Base-by-base conservation (phyloP, 2,329 filamentous ascomycete species). In the Hypoxylon sp. region DNA sequence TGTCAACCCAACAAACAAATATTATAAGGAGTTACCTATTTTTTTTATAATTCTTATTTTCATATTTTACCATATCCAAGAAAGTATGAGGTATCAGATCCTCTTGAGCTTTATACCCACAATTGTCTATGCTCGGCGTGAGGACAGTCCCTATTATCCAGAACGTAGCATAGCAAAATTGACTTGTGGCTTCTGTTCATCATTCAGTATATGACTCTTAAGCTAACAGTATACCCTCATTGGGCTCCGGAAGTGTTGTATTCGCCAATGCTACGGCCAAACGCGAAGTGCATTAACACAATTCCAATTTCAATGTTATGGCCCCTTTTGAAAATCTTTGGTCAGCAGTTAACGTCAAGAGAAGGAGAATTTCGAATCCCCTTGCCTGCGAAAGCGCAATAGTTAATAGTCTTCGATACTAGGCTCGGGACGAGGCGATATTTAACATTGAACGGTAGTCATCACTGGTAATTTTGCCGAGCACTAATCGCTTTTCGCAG, bases 1-100 rank as follows among this genome's bases (percentile, higher is more conserved):
- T 22, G 11, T 37, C 29, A 37, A 24, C n/a, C 50, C 31, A 53
- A 24, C 31, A 17, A 29, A 31, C 19, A 22, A 14, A 10, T 37
- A 24, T 37, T 31, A 17, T 35, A 53, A 22, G 24, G 14, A n/a
- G 17, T n/a, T 26, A 53, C 33, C 33, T 39, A 54, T 29, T 29
- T 26, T n/a, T n/a, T 31, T 24, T 47, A 26, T 22, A 22, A 22
- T 22, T 22, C 19, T 22, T 22, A 22, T 22, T 22, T 22, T 22
- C 19, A 22, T 22, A 22, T 22, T 22, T 22, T 22, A 31, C 53
- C 26, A 19, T 33, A 39, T 55, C 52, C 17, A n/a, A 39, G 19
- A 33, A 35, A 24, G 26, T 14, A 33, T 47, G 33, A 56, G 53
- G 53, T 47, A 29, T 39, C 19, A 56, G 17, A 24, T 56, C 39